Percentiles rank a stretch among this genome's conserved stretches.
Conservation (phyloP, 331 rosid species). For the Quercus tomentella region DNA sequence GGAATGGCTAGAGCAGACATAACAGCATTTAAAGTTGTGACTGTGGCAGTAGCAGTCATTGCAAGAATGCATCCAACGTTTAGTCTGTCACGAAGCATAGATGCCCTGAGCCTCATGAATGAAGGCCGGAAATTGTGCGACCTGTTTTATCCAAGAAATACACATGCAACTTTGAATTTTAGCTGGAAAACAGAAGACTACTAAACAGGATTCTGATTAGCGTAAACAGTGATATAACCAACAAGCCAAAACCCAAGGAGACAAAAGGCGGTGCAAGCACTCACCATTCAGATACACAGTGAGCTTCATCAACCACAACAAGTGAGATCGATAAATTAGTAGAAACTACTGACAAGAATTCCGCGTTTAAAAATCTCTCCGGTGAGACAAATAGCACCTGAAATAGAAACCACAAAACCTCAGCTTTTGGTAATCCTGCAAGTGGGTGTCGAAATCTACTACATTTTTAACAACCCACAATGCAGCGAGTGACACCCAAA, state of each 20-base stretch:
- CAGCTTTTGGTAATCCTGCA: slow-evolving; percentile 9
- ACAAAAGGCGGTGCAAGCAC: slow-evolving; percentile 19
- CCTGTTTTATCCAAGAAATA: slow-evolving; percentile 40
- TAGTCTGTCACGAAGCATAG: slow-evolving; percentile 61
- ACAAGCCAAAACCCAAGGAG: neutral
- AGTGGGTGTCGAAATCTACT: neutral
- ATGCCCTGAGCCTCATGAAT: slow-evolving; percentile 88
- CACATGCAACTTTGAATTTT: slow-evolving; percentile 4
- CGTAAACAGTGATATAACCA: slow-evolving; percentile 7
- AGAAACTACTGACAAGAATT: slow-evolving; percentile 67
- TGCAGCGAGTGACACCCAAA: neutral
- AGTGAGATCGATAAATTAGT: slow-evolving; percentile 49
- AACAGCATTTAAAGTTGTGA: slow-evolving; percentile 67
- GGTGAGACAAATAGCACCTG: slow-evolving; percentile 97
- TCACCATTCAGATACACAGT: slow-evolving; percentile 96
- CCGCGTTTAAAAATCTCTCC: slow-evolving; percentile 82
- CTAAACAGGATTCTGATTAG: neutral
- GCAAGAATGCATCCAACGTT: slow-evolving; percentile 76
- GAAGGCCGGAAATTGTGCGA: slow-evolving; percentile 96
- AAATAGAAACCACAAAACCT: slow-evolving; percentile 12
- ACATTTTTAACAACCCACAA: neutral
- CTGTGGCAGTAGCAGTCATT: slow-evolving; percentile 94
- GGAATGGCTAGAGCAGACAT: slow-evolving; percentile 88
- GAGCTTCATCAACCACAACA: slow-evolving; percentile 94
- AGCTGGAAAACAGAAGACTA: slow-evolving; percentile 10